Conservation (phyloP, 2,329 filamentous ascomycete species). For the Stachybotrys elegans region DNA sequence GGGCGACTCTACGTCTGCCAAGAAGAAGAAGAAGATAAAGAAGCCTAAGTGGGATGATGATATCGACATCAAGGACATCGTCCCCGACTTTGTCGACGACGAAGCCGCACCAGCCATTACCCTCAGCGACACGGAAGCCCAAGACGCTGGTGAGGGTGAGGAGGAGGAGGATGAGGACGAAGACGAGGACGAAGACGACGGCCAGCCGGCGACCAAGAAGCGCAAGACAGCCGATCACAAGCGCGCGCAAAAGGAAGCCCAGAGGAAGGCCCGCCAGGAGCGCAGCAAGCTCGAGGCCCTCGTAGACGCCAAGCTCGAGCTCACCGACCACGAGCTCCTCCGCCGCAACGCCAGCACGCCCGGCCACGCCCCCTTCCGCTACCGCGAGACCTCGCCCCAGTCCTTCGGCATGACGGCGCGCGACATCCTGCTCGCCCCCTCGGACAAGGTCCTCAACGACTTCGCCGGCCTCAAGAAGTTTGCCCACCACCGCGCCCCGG, state of each 20-base stretch:
- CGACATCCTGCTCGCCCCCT: slow-evolving; percentile 85
- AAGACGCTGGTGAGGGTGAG: slow-evolving; percentile 27
- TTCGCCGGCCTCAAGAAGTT: slow-evolving; percentile 94
- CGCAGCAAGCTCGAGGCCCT: slow-evolving; percentile 80
- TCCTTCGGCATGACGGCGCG: slow-evolving; percentile 83
- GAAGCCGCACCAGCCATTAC: slow-evolving; percentile 46
- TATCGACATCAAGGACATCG: slow-evolving; percentile 90
- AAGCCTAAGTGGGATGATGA: slow-evolving; percentile 87
- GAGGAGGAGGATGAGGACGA: slow-evolving; percentile 29
- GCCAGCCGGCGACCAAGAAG: slow-evolving; percentile 45
- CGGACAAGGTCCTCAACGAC: slow-evolving; percentile 79
- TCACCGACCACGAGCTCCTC: slow-evolving; percentile 61
- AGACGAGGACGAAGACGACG: slow-evolving; percentile 37
- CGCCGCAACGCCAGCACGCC: slow-evolving; percentile 37
- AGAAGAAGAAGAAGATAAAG: slow-evolving; percentile 41
- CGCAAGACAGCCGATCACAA: slow-evolving; percentile 58
- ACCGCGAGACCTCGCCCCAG: slow-evolving; percentile 88
- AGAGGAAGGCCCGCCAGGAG: slow-evolving; percentile 74
- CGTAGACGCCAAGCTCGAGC: slow-evolving; percentile 69
- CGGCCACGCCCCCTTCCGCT: slow-evolving; percentile 59
- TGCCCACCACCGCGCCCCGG: slow-evolving; percentile 78
- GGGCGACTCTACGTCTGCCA: slow-evolving; percentile 56
- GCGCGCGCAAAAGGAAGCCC: slow-evolving; percentile 49
- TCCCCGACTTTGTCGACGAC: slow-evolving; percentile 78
- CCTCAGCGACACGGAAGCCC: slow-evolving; percentile 42